Conservation (phyloP, 2,329 filamentous ascomycete genomes). For the Mariannaea sp. region DNA sequence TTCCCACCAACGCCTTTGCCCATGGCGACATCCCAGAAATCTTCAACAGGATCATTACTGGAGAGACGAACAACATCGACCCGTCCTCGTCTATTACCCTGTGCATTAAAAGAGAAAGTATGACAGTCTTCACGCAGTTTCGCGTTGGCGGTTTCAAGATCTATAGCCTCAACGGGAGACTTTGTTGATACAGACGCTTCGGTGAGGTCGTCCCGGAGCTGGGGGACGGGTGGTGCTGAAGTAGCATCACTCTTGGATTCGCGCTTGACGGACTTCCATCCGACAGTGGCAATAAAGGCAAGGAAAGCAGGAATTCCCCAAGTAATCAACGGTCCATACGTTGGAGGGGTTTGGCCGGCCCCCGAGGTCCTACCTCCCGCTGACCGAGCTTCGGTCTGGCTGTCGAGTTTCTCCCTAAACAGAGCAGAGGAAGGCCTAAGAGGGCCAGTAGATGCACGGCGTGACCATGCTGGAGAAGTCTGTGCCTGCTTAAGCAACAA, state of each 20-base stretch:
- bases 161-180: constrained; percentile 37
- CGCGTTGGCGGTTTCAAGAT: constrained; percentile 37
- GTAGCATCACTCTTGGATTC: not conserved
- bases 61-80: constrained; percentile 43
- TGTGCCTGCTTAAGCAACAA: not conserved
- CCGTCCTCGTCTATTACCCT: constrained; percentile 35
- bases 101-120: constrained; percentile 39
- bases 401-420: not conserved
- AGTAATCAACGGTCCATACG: not conserved
- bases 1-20: constrained; percentile 39
- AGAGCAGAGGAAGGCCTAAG: not conserved
- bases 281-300: constrained; percentile 4
- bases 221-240: constrained; percentile 5
- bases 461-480: not conserved
- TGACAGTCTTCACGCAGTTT: constrained; percentile 40
- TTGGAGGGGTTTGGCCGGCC: not conserved
- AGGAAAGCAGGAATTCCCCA: not conserved
- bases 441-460: not conserved
- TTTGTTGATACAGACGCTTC: constrained; percentile 30
- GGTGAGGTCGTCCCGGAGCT: constrained; percentile 16
- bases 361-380: too few species aligned
- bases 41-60: constrained; percentile 45
- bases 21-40: constrained; percentile 42
- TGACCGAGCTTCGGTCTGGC: not conserved
- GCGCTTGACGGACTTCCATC: constrained; percentile 1